phyloP scores from a whole-genome alignment of 352 stramenopile species.

The Aphanomyces astaci region DNA sequence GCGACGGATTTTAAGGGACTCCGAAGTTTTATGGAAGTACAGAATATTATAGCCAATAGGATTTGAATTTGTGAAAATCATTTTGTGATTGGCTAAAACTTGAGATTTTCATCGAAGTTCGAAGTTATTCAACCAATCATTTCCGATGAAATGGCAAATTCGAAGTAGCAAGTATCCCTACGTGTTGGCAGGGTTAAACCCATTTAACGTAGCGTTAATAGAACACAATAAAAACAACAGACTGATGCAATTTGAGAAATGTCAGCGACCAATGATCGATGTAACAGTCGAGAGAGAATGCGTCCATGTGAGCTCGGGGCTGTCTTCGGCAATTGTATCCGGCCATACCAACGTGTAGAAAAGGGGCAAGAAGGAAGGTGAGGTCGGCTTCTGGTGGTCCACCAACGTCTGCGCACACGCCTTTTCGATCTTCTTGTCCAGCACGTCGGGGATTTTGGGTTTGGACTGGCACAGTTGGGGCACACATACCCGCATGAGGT shows the following conservation, averaged over 20 bases:
- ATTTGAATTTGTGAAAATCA: no score
- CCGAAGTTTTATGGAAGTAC: no score
- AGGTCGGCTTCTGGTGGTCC: constrained; percentile 26
- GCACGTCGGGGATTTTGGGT: constrained; percentile 32
- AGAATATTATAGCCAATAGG: no score
- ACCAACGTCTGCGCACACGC: constrained; percentile 2
- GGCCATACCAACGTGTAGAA: constrained; percentile 72
- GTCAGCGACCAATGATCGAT: constrained; percentile 9
- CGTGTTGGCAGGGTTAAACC: no score
- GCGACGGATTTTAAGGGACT: no score
- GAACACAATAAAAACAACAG: neutral
- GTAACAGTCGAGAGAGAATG: constrained; percentile 10
- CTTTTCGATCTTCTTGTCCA: constrained; percentile 49
- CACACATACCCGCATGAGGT: constrained; percentile 74
- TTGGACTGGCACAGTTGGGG: constrained; percentile 50
- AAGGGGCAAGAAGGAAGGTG: constrained; percentile 31
- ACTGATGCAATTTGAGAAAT: neutral
- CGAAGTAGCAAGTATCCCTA: no score
- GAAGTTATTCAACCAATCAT: no score
- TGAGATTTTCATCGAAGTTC: no score
- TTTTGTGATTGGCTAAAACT: no score
- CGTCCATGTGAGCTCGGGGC: constrained; percentile 76
- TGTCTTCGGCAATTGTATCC: constrained; percentile 74
- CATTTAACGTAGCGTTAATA: neutral
- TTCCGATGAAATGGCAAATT: no score